phyloP scores from a whole-genome alignment of 2,329 filamentous ascomycete genomes.

The Penicillium sp. region DNA sequence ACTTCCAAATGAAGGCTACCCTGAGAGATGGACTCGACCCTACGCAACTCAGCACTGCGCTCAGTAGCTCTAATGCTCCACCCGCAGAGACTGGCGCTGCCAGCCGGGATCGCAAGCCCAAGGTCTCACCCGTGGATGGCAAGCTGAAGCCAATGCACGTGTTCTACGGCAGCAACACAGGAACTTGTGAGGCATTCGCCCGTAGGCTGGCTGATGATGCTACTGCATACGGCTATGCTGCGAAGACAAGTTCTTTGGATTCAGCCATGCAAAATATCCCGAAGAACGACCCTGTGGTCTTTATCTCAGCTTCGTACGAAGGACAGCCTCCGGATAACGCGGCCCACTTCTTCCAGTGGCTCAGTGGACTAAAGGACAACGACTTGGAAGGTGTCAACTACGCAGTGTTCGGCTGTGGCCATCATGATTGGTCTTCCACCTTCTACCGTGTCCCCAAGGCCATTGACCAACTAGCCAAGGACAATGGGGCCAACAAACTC shows the following conservation, averaged over 20 bases:
- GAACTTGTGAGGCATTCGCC: constrained; percentile 70
- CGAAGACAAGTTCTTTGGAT: constrained; percentile 59
- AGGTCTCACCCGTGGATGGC: constrained; percentile 9
- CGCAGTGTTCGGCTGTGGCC: constrained; percentile 69
- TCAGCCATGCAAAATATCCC: constrained; percentile 60
- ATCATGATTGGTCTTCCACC: constrained; percentile 54
- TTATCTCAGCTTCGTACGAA: constrained; percentile 71
- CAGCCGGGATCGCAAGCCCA: constrained; percentile 23
- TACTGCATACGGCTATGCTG: constrained; percentile 57
- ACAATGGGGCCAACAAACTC: constrained; percentile 51
- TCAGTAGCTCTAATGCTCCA: constrained; percentile 24
- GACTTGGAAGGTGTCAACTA: constrained; percentile 59
- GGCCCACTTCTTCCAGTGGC: constrained; percentile 64
- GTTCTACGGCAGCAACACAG: constrained; percentile 71
- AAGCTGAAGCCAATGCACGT: constrained; percentile 57
- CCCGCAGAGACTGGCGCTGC: constrained; percentile 10
- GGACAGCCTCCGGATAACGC: constrained; percentile 73
- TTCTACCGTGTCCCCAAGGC: constrained; percentile 67
- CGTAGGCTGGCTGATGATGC: constrained; percentile 62
- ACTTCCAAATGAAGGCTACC: constrained; percentile 60
- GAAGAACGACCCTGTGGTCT: constrained; percentile 59
- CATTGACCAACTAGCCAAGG: constrained; percentile 55
- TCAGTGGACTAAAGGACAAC: constrained; percentile 53
- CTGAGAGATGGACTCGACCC: constrained; percentile 53
- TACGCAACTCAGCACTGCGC: constrained; percentile 40